Conservation (phyloP, 257 asterid genomes). For the Ballota nigra region DNA sequence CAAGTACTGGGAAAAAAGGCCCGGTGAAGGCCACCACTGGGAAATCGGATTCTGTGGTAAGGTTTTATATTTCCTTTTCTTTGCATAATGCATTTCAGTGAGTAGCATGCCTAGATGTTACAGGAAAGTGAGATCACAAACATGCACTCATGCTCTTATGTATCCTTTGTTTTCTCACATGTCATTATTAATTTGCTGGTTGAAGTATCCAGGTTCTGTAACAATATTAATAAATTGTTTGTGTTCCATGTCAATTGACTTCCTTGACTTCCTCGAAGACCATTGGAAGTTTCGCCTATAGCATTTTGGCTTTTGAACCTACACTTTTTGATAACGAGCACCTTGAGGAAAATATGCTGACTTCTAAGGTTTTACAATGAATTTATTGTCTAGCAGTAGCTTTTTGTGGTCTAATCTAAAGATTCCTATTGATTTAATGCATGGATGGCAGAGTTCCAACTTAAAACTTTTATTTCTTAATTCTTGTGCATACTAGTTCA, state of each 20-base stretch:
- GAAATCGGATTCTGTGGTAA: constrained; percentile 69
- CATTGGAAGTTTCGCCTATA: not conserved
- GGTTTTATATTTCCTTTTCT: not conserved
- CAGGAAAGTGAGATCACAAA: too few species aligned
- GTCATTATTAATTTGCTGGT: constrained; percentile 1
- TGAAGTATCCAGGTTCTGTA: constrained; percentile 8
- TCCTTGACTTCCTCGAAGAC: constrained; percentile 1
- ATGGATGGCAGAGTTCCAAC: not conserved
- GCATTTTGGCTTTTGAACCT: constrained; percentile 1
- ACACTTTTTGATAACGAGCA: not conserved
- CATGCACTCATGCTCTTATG: not conserved
- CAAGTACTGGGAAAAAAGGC: constrained; percentile 75
- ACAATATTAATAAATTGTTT: not conserved
- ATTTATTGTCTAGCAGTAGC: not conserved
- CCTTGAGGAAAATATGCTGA: not conserved
- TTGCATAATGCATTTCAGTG: constrained; percentile 3
- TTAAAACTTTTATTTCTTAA: not conserved
- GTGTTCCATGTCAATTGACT: not conserved
- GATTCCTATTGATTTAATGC: not conserved
- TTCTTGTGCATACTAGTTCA: not conserved
- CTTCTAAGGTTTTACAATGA: not conserved
- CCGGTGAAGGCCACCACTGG: constrained; percentile 58
- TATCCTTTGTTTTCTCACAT: constrained; percentile 10
- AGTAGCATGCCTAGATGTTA: too few species aligned
- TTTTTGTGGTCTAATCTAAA: not conserved